These are phyloP conservation scores for Epichloe festucae DNA, from an alignment of 2,329 filamentous ascomycete genomes.

Conservation along the genomic window DNA sequence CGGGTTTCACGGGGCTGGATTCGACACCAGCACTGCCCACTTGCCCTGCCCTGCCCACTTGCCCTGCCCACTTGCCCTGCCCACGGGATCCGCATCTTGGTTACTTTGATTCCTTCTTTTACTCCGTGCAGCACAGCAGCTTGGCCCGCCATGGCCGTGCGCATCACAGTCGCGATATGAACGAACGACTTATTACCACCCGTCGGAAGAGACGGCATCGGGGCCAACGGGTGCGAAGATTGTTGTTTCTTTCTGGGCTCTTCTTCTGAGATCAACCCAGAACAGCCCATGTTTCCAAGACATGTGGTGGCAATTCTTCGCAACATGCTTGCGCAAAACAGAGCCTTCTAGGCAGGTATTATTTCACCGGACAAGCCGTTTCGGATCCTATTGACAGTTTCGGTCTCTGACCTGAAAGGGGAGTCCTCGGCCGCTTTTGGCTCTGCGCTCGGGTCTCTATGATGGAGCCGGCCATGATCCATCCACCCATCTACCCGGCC, in stretches of 20 bases:
- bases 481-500: too few species aligned
- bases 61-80: too few species aligned
- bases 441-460: background rate
- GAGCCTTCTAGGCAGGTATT: too few species aligned
- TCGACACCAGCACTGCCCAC: background rate
- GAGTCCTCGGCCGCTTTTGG: background rate
- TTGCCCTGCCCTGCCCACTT: too few species aligned
- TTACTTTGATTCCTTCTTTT: too few species aligned
- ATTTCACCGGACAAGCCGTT: too few species aligned
- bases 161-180: background rate
- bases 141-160: background rate
- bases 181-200: background rate
- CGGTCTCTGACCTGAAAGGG: background rate
- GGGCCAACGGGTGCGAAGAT: background rate
- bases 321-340: background rate
- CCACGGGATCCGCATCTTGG: too few species aligned
- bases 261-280: background rate
- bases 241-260: background rate
- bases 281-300: background rate
- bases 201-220: background rate
- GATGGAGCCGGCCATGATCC: too few species aligned
- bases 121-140: too few species aligned
- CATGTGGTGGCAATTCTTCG: background rate
- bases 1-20: conserved; percentile 4
- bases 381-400: too few species aligned